phyloP scores from a whole-genome alignment of 306 rosid genomes.

The Fagus crenata region DNA sequence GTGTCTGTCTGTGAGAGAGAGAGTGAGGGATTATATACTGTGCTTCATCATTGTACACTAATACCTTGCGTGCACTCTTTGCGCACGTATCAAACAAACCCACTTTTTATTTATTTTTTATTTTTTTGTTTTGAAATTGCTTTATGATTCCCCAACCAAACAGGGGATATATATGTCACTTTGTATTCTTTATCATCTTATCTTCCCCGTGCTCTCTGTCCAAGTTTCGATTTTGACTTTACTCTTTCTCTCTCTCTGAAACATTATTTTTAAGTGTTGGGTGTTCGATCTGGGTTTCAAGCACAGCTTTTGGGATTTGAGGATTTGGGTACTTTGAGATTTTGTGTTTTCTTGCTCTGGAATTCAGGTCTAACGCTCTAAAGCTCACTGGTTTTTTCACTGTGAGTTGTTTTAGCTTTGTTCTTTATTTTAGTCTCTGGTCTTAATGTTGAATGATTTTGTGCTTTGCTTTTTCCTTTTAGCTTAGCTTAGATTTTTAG shows the following conservation, averaged over 20 bases:
- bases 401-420: conserved; percentile 33
- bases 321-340: conserved; percentile 12
- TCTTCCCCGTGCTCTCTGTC: conserved; percentile 41
- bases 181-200: conserved; percentile 56
- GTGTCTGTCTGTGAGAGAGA: not conserved
- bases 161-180: conserved; percentile 61
- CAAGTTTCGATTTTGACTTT: conserved; percentile 58
- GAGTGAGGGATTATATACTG: conserved; percentile 6
- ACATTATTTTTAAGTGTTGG: conserved; percentile 9
- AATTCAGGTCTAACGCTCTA: not conserved
- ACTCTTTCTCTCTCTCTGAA: conserved; percentile 38
- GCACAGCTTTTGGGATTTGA: conserved; percentile 2
- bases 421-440: not conserved
- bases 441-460: not conserved
- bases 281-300: conserved; percentile 22
- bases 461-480: too few species aligned
- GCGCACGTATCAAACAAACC: conserved; percentile 44
- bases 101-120: not conserved
- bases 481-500: not conserved
- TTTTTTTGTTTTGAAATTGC: not conserved
- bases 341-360: not conserved
- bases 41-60: conserved; percentile 59
- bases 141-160: conserved; percentile 16
- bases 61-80: conserved; percentile 67
- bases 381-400: conserved; percentile 12